Base-by-base conservation (phyloP, 2,329 filamentous ascomycete genomes). In the Trichoderma brevicompactum region DNA sequence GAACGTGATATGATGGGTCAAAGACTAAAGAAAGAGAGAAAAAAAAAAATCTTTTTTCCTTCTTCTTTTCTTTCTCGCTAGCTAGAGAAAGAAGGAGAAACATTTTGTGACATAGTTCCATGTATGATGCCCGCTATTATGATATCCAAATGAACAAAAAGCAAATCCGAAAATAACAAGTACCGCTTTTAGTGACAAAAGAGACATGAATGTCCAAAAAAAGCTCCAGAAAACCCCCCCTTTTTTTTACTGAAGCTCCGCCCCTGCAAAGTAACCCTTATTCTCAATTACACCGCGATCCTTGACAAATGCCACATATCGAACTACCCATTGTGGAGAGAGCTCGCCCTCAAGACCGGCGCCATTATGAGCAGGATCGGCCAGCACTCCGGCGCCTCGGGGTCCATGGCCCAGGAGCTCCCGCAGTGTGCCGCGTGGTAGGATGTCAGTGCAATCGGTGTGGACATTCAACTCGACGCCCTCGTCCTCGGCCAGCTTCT, bases 201-300 rank as follows among this genome's bases (percentile, higher is more conserved):
- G 9, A 44, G 28, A 54, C 36, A 58, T 44, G 23, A 28, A 46
- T 58, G 52, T 23, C n/a, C 36, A 43, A 28, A 36, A 43, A 28
- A 32, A 40, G 7, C 7, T 15, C 23, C 38, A 23, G n/a, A 61
- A 12, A 46, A 19, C 23, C 9, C 36, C 15, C 13, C 50, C 41
- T 15, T n/a, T 36, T 10, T 28, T 17, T 58, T 59, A 67, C 32
- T 65, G 43, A 69, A 95, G 78, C 74, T 92, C 89, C 3, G 94
- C 94, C 19, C 89, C 87, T 1, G 94, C 94, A 81, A 97, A 97
- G 78, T 97, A 98, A 7, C 95, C 95, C 82, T 98, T 99, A 75
- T 95, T 97, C 82, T 99, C 95, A 69, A 99, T 94, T 8, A 99
- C 95, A 13, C 95, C 95, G 62, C 95, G 85, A 75, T 98, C 91